A percentile compares a stretch with the other conserved stretches of the same genome.
phyloP scores from a whole-genome alignment of 495 filamentous ascomycete species.

The Penicillium herquei region DNA sequence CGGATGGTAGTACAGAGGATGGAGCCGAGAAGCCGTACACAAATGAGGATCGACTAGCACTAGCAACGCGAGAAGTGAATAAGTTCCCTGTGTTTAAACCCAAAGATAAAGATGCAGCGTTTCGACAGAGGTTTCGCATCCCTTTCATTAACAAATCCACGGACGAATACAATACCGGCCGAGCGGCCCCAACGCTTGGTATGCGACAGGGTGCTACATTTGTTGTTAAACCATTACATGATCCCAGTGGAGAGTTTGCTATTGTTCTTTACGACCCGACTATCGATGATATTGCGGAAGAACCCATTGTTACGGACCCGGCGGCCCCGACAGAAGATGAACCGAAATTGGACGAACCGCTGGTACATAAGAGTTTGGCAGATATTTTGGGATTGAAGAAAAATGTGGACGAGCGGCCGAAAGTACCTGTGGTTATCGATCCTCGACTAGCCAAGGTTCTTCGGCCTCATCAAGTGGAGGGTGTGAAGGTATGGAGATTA shows the following conservation, averaged over 20 bases:
- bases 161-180: constrained; percentile 67
- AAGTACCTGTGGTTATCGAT: constrained; percentile 96
- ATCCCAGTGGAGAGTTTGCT: constrained; percentile 92
- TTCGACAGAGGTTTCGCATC: constrained; percentile 79
- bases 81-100: constrained; percentile 85
- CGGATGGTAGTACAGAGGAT: constrained; percentile 66
- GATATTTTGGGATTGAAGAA: constrained; percentile 97
- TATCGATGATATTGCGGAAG: constrained; percentile 75
- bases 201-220: constrained; percentile 82
- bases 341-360: constrained; percentile 69
- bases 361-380: constrained; percentile 90
- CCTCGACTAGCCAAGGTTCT: constrained; percentile 87
- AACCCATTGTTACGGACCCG: constrained; percentile 49
- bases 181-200: constrained; percentile 82
- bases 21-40: constrained; percentile 78
- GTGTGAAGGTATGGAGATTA: constrained; percentile 66
- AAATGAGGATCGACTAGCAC: constrained; percentile 81
- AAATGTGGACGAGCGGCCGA: constrained; percentile 72
- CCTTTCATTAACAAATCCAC: constrained; percentile 80
- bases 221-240: constrained; percentile 87
- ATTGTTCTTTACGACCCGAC: constrained; percentile 97
- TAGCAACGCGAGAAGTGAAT: constrained; percentile 86
- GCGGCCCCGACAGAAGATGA: constrained; percentile 50
- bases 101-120: constrained; percentile 81
- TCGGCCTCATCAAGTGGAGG: constrained; percentile 95